Evolutionary conservation across 306 rosid species (phyloP), one percentile per base, ranked within the genome.

Genomic region (Pachyrhizus erosus): DNA sequence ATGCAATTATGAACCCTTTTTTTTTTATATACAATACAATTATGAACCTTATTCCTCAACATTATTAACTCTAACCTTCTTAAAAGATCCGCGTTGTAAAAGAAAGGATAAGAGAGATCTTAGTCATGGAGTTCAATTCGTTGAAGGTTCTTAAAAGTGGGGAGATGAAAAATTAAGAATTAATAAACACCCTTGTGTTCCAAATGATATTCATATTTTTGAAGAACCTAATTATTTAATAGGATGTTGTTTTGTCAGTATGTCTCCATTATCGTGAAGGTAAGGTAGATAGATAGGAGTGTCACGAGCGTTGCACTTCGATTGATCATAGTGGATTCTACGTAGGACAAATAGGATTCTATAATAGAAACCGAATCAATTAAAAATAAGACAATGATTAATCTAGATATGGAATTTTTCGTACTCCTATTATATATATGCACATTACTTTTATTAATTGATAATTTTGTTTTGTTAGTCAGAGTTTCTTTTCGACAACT

Each of bases 111-210:
- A 12, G 7, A 37, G 10, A 5, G 5, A 9, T 17, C n/a, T 39
- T 24, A 8, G 20, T 42, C 11, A 33, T 29, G 34, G 26, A 70
- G 51, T 8, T 39, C n/a, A 23, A 23, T 57, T 57, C 39, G 11
- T 15, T 24, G 70, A 75, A 73, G 78, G 31, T 29, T 79, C 48
- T n/a, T 69, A 24, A 26, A 73, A 62, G 79, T 81, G 74, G 49
- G 54, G 26, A 23, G n/a, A 49, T 29, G 52, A n/a, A 37, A 39
- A 81, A 48, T 73, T 33, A 43, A 74, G 70, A 51, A 65, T n/a
- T 65, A 81, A 73, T 58, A 0, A 81, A 73, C 65, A 24, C 26
- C 7, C 45, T 64, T 24, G 39, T 49, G 57, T 73, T 64, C 33
- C 37, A 46, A 46, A 81, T 17, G 57, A 48, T 34, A 3, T 45